Percentiles rank a stretch among this genome's conserved stretches.
phyloP scores from a whole-genome alignment of 2,329 filamentous ascomycete species.

The Beauveria caledonica region DNA sequence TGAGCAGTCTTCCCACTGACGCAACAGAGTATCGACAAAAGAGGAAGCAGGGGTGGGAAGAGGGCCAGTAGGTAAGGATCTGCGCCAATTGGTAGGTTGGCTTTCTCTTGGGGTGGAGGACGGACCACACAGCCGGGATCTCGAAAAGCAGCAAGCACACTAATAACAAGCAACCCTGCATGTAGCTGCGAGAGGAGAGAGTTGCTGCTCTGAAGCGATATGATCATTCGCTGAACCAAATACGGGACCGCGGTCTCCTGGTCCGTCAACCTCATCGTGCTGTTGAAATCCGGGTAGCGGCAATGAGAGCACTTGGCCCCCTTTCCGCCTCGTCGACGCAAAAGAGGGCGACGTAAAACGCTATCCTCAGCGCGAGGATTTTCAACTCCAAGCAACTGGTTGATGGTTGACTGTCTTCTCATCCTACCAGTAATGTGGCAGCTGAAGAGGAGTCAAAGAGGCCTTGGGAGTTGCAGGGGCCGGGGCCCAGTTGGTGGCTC shows the following conservation, averaged over 20 bases:
- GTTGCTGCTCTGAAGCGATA: too few species aligned
- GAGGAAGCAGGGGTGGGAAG: not conserved
- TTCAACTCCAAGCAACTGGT: not conserved
- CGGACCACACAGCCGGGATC: conserved; percentile 7
- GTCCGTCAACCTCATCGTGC: too few species aligned
- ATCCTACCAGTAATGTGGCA: not conserved
- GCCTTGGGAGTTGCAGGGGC: not conserved
- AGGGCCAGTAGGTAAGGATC: conserved; percentile 2
- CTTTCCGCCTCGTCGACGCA: too few species aligned
- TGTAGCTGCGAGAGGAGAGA: not conserved
- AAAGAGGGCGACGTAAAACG: not conserved
- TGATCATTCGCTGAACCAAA: too few species aligned
- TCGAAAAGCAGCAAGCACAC: conserved; percentile 3
- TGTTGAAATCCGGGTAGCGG: too few species aligned
- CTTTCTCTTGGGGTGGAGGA: not conserved
- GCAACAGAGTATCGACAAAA: conserved; percentile 1
- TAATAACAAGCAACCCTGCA: not conserved
- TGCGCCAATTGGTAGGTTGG: not conserved
- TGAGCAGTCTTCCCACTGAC: not conserved
- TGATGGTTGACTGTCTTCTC: not conserved
- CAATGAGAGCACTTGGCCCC: not conserved
- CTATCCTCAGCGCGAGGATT: too few species aligned
- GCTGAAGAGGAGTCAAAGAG: not conserved
- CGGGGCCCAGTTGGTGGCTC: not conserved
- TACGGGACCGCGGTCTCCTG: too few species aligned